Evolutionary conservation across 306 rosid genomes (phyloP), one percentile per base, ranked within the genome.

Genomic region (Oxytropis ochrocephala): DNA sequence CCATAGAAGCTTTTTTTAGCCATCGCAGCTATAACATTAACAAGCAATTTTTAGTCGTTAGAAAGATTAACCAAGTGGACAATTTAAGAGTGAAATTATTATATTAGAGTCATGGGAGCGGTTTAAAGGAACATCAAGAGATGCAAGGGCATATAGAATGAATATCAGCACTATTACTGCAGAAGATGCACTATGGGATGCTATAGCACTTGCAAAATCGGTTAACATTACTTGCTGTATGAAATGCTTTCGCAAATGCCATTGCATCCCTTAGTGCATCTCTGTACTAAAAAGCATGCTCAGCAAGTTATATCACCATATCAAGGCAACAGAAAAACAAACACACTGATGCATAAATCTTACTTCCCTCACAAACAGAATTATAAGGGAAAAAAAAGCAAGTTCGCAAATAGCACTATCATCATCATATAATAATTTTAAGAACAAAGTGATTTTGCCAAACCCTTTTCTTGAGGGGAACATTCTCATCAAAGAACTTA

Each of bases 401-500:
- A 43, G 32, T 5, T 44, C 32, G 21, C 52, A 18, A 39, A 38
- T 19, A 11, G 12, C 42, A 29, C 41, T 50, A 63, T 19, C 55
- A 69, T 2, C 11, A 76, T n/a, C n/a, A n/a, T n/a, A n/a, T n/a
- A n/a, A n/a, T n/a, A 36, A 55, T 12, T 32, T 11, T 6, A 30
- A 57, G 17, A 52, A 47, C 7, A 12, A 57, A 53, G 50, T 38
- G 58, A 72, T 50, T 55, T 21, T 5, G 17, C 8, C 70, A 49
- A 75, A 94, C 97, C 98, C 84, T 90, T 81, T 85, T 85, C 89
- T 80, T 90, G 63, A 52, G 43, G 41, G 95, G 82, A 75, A 81
- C 78, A 78, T 70, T 90, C 16, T 84, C 92, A 70, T 90, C 95
- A n/a, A 82, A 83, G 50, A 85, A 75, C 74, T 64, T 85, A 43